Percentiles rank a stretch among this genome's conserved stretches.
Evolutionary conservation across 169 alveolate species (phyloP).

Genomic region (Cryptosporidium viatorum): DNA sequence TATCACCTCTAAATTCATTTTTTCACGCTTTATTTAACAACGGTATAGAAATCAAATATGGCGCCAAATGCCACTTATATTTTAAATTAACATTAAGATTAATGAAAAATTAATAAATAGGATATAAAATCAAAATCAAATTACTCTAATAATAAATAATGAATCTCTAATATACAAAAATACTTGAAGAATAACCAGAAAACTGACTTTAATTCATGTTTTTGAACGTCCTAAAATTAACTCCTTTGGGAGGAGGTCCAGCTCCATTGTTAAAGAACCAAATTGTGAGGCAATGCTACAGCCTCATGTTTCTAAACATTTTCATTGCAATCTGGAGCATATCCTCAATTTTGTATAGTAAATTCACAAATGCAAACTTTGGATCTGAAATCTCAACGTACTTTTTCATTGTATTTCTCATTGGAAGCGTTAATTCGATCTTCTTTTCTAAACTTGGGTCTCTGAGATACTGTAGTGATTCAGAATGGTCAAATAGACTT

Average conservation of each 20-base stretch:
- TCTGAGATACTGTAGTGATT: slow-evolving; percentile 57
- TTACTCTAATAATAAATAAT: not conserved
- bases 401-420: slow-evolving; percentile 50
- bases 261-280: slow-evolving; percentile 70
- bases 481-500: slow-evolving; percentile 56
- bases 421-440: slow-evolving; percentile 59
- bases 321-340: slow-evolving; percentile 66
- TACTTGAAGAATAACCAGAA: not conserved
- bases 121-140: not conserved
- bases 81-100: not conserved
- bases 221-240: slow-evolving; percentile 36
- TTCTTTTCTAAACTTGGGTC: slow-evolving; percentile 69
- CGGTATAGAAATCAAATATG: not conserved
- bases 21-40: not conserved
- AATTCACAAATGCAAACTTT: slow-evolving; percentile 53
- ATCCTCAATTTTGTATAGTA: slow-evolving; percentile 61
- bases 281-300: slow-evolving; percentile 54
- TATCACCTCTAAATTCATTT: not conserved
- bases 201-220: slow-evolving; percentile 11
- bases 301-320: slow-evolving; percentile 63
- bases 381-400: slow-evolving; percentile 70
- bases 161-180: not conserved
- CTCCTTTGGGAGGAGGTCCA: slow-evolving; percentile 74
- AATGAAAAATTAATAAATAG: not conserved
- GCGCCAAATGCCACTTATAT: not conserved